Base-by-base conservation (phyloP, 2,329 filamentous ascomycete genomes). In the Fusarium chuoi region DNA sequence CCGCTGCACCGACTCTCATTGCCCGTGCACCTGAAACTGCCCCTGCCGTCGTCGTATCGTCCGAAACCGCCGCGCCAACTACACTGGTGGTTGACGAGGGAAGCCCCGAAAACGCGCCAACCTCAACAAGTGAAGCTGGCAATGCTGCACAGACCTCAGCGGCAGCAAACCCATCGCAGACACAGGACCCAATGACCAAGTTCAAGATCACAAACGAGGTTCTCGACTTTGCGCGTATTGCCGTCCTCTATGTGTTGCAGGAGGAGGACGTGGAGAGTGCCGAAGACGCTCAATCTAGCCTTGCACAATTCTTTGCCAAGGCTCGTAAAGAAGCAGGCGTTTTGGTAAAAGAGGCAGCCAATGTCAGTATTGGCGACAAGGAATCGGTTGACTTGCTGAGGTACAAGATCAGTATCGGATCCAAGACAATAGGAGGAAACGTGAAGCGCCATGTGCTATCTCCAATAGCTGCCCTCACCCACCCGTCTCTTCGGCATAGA, bases 161-260 rank as follows among this genome's bases (percentile, higher is more conserved):
- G n/a, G 49, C 57, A n/a, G 56, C 61, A 18, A 61, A 41, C 20
- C 59, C 73, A 12, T 68, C 73, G 7, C 54, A 63, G 42, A 77
- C 75, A 33, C 54, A 62, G 30, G 36, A 41, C 17, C 64, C 76
- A 22, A 73, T 55, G 18, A 51, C 54, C 26, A 76, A 73, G 5
- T 91, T 91, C 56, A 79, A 78, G 0, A 82, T 89, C 18, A 89
- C 88, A 2, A 85, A 91, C 63, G 84, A 89, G 56, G 85, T 87
- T 1, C 82, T 91, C 3, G 91, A 93, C 76, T 93, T 93, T 82
- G 87, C 89, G 2, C 86, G 91, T 7, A 86, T 91, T 5, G 87
- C 86, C 0, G 87, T 93, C 6, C 83, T 93, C 22, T 92, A 86
- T 72, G 84, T 93, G 33, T 82, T 92, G 5, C 89, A 92, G 76